These are phyloP conservation scores for Artomyces pyxidatus DNA, from an alignment of 768 basidiomycete genomes.

Conservation along the genomic window DNA sequence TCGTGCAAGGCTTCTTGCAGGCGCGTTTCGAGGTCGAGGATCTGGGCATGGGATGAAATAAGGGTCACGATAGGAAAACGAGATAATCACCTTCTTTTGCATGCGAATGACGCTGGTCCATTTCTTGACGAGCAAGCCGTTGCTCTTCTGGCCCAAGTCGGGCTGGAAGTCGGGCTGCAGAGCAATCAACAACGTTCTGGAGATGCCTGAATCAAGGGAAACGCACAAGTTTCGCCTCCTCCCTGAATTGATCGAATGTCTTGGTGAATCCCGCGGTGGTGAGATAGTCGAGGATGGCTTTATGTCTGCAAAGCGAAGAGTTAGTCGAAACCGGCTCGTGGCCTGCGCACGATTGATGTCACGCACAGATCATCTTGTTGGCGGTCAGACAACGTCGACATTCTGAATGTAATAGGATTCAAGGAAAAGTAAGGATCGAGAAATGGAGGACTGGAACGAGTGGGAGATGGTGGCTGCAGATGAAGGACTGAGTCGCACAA, in stretches of 20 bases:
- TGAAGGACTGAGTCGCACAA: too few relatives aligned
- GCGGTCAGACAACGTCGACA: slow-evolving; percentile 1
- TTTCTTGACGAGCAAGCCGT: slow-evolving; percentile 17
- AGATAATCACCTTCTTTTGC: slow-evolving; percentile 19
- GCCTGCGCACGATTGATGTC: not conserved
- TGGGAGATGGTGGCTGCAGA: too few relatives aligned
- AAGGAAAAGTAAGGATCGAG: too few relatives aligned
- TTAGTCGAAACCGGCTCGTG: not conserved
- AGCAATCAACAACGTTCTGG: not conserved
- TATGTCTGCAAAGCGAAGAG: slow-evolving; percentile 20
- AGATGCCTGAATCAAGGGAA: not conserved
- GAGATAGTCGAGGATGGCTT: slow-evolving; percentile 30
- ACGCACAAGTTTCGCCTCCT: slow-evolving; percentile 18
- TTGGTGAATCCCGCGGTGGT: slow-evolving; percentile 24
- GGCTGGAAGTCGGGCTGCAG: slow-evolving; percentile 23
- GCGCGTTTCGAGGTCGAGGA: slow-evolving; percentile 52
- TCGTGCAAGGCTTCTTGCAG: slow-evolving; percentile 44
- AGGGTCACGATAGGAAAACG: too few relatives aligned
- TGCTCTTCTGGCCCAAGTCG: slow-evolving; percentile 19
- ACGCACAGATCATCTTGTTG: slow-evolving; percentile 4
- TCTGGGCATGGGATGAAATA: slow-evolving; percentile 35
- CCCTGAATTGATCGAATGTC: slow-evolving; percentile 26
- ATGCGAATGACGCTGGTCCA: slow-evolving; percentile 19
- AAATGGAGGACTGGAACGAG: too few relatives aligned
- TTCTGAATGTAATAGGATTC: too few relatives aligned